Percentiles rank a stretch among this genome's conserved stretches.
Conservation (phyloP, 495 filamentous ascomycete genomes). For the Penicillium crystallinum region DNA sequence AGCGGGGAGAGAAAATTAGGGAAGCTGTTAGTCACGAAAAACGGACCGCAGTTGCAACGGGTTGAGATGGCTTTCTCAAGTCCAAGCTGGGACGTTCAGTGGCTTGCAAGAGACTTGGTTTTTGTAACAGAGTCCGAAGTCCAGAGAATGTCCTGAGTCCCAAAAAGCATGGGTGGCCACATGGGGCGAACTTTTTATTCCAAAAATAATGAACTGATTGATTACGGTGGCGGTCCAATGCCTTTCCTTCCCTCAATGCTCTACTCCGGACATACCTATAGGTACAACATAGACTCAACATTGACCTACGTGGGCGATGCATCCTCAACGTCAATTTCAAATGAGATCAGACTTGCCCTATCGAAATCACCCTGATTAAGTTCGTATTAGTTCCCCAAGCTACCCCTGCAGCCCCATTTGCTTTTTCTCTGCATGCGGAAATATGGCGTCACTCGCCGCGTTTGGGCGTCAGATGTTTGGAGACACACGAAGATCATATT, state of each 20-base stretch:
- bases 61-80: too few species aligned
- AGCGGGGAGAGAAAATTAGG: conserved; percentile 9
- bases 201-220: background rate
- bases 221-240: background rate
- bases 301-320: too few species aligned
- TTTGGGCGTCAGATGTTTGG: background rate
- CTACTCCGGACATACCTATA: too few species aligned
- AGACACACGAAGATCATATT: background rate
- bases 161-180: conserved; percentile 5
- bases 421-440: conserved; percentile 18
- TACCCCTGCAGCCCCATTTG: conserved; percentile 28
- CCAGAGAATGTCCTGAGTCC: too few species aligned
- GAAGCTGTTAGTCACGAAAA: conserved; percentile 48
- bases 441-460: conserved; percentile 16
- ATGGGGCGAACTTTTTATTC: conserved; percentile 5
- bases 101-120: too few species aligned
- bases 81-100: too few species aligned
- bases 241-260: background rate
- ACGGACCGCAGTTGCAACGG: conserved; percentile 23
- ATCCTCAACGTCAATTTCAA: too few species aligned
- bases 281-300: too few species aligned
- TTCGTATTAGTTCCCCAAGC: conserved; percentile 14
- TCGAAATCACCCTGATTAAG: conserved; percentile 3
- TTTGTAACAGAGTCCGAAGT: too few species aligned
- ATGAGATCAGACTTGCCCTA: background rate